Evolutionary conservation across 371 early-diverging fungal species (phyloP), one percentile per base, ranked within the genome.

Genomic region (Rhizomucor miehei): DNA sequence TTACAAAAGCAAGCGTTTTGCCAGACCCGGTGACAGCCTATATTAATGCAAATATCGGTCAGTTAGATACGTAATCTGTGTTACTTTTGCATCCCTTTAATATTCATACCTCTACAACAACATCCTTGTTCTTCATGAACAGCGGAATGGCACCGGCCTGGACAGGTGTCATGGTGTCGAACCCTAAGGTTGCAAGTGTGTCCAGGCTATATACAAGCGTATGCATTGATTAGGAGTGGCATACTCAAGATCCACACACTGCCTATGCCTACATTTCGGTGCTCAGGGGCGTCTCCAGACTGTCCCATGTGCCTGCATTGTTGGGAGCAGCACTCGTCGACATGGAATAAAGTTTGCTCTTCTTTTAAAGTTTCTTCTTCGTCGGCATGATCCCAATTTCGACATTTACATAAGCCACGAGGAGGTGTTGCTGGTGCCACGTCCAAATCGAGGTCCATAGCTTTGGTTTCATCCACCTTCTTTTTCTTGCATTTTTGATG

Each of bases 1-100:
- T 82, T 6, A 97, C 77, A 79, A 98, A 99, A 0, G 98, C 86
- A 14, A 99, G 75, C 0, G 99, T 99, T 65, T 99, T 99, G 44
- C 99, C 99, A 3, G 95, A 94, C n/a, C 99, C 99, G 5, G 99
- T 99, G 8, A 94, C 96, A 13, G 99, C 99, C 81, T 78, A 40
- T 24, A 19, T 44, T 69, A 63, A 52, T 57, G 66, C 6, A 68
- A 61, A 0, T 13, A 14, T 29, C 48, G 6, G 23, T 29, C 38
- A 38, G 14, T 38, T 14, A 38, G 14, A 38, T 24, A n/a, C n/a
- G n/a, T n/a, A n/a, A n/a, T 24, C 47, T 24, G 9, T 46, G 20
- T 19, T 6, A 13, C 6, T 19, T 9, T 8, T 1, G n/a, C 16
- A 46, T 9, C 6, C 16, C 12, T 3, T 35, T 48, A 5, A 1